phyloP scores from a whole-genome alignment of 2,329 filamentous ascomycete genomes.

The Pseudopithomyces chartarum region DNA sequence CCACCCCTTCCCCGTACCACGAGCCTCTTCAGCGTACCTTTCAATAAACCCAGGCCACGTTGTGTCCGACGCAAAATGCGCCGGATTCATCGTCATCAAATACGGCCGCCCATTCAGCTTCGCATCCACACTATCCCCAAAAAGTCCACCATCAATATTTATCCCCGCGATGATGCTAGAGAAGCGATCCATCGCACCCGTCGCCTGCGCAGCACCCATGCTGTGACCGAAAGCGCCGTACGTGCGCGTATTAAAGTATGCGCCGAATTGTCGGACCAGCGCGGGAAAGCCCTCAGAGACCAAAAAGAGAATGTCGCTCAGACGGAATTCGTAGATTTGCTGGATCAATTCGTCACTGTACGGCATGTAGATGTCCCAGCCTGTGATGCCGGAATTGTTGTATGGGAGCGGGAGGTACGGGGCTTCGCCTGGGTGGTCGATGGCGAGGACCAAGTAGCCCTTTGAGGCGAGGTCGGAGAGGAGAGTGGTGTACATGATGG shows the following conservation, averaged over 20 bases:
- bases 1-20: conserved; percentile 25
- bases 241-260: conserved; percentile 14
- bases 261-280: conserved; percentile 10
- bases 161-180: neutral
- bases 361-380: conserved; percentile 15
- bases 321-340: conserved; percentile 20
- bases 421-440: conserved; percentile 25
- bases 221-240: conserved; percentile 12
- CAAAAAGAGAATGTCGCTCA: conserved; percentile 18
- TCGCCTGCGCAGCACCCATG: conserved; percentile 4
- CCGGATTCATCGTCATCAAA: conserved; percentile 6
- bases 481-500: conserved; percentile 16
- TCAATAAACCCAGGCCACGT: conserved; percentile 22
- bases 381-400: conserved; percentile 11
- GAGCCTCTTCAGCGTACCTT: neutral
- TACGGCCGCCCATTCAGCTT: neutral
- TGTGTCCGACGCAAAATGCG: conserved; percentile 13
- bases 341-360: conserved; percentile 14
- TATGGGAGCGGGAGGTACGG: conserved; percentile 21
- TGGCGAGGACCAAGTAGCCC: conserved; percentile 21
- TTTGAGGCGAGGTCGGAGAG: conserved; percentile 20
- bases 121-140: conserved; percentile 2
- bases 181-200: neutral
- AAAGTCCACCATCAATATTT: conserved; percentile 5
- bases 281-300: conserved; percentile 3